Evolutionary conservation across 2,329 filamentous ascomycete species (phyloP), one percentile per base, ranked within the genome.

Genomic region (Paecilomyces sp.): DNA sequence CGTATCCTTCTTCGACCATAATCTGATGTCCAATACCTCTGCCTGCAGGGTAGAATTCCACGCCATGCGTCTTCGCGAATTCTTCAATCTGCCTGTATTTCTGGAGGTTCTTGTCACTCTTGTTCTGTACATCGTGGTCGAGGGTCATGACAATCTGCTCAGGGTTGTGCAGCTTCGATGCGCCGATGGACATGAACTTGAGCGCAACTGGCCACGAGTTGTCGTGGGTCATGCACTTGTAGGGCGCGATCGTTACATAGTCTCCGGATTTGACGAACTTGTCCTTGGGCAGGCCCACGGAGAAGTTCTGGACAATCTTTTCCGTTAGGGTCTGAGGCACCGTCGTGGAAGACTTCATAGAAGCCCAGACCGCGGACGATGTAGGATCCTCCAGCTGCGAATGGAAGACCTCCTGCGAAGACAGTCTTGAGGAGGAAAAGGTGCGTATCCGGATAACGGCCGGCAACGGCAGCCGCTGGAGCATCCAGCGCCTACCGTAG

Each of bases 71-170:
- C 68, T 83, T 81, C 1, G 91, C 93, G 75, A 97, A 96, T 62
- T 86, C 83, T 71, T 94, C 86, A 57, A 97, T 96, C 68, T 88
- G 83, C 15, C 74, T 71, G 74, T 96, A 97, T 70, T 97, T 97
- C 68, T 88, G 86, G 51, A 96, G 72, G 68, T 96, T 96, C 63
- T 84, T 78, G 62, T 90, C 87, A 59, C 79, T 85, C 74, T 87
- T 90, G 74, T 95, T 94, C 71, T 95, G 90, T 0, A 96, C 89
- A 67, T 96, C 91, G 70, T 96, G 92, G 68, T 96, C 92, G 1
- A 96, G 77, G 0, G 90, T 89, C 80, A 94, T 88, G 22, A 96
- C 89, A 30, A 94, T 79, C 77, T 96, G 92, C 22, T 80, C 77
- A 2, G 82, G 82, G 71, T 92, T 78, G 65, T 90, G 82, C 68